phyloP scores from a whole-genome alignment of 2,329 filamentous ascomycete genomes.

The Calonectria multiphialidica region DNA sequence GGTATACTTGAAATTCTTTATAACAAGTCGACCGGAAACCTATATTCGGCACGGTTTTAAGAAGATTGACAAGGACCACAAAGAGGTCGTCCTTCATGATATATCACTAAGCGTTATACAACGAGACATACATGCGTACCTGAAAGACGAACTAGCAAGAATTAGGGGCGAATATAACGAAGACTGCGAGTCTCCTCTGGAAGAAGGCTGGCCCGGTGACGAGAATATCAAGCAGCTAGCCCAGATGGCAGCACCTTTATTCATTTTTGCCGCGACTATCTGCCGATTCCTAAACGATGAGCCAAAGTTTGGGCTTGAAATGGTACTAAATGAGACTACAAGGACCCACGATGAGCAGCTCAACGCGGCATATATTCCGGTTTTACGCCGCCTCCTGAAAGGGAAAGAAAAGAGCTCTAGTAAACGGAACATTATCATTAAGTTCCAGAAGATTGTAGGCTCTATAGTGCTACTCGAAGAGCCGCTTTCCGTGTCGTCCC shows the following conservation, averaged over 20 bases:
- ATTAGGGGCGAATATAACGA: conserved; percentile 45
- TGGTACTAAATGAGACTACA: no score
- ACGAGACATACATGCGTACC: conserved; percentile 51
- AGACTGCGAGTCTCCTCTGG: background rate
- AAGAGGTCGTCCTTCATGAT: conserved; percentile 50
- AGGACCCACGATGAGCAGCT: conserved; percentile 16
- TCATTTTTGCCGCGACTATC: conserved; percentile 51
- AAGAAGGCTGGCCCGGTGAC: conserved; percentile 24
- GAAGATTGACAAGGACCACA: conserved; percentile 28
- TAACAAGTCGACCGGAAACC: conserved; percentile 48
- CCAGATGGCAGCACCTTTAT: conserved; percentile 47
- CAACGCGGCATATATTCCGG: conserved; percentile 31
- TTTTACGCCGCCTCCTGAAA: conserved; percentile 21
- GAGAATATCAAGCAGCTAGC: conserved; percentile 24
- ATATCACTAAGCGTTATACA: conserved; percentile 45
- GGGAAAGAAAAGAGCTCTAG: background rate
- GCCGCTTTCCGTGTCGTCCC: conserved; percentile 29
- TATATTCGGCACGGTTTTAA: conserved; percentile 51
- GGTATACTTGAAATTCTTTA: background rate
- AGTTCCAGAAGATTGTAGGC: background rate
- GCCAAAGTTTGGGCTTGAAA: no score
- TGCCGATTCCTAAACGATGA: conserved; percentile 43
- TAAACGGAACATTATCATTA: background rate
- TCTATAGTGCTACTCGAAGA: background rate
- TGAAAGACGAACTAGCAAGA: conserved; percentile 43